Evolutionary conservation across 2,329 filamentous ascomycete species (phyloP).

Genomic region (Neofusicoccum laricinum): DNA sequence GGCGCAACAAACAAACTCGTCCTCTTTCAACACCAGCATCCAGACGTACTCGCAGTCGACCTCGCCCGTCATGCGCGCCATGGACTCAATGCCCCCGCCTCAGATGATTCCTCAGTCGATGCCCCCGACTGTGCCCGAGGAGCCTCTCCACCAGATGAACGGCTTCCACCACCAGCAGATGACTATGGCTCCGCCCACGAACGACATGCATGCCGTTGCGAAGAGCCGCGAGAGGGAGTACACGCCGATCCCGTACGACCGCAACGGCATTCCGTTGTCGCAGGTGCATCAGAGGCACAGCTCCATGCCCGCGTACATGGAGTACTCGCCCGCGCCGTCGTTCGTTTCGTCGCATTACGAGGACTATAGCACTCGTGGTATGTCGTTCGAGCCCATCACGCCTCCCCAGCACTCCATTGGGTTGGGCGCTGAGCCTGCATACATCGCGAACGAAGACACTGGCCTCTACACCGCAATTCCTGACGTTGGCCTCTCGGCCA

Average conservation of each 20-base stretch:
- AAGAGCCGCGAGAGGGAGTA: conserved; percentile 85
- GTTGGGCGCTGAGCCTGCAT: conserved; percentile 83
- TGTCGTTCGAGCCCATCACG: conserved; percentile 95
- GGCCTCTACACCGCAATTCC: conserved; percentile 93
- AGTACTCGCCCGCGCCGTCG: conserved; percentile 96
- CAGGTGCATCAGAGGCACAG: conserved; percentile 88
- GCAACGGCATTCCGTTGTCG: conserved; percentile 80
- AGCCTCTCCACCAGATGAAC: conserved; percentile 58
- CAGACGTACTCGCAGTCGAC: conserved; percentile 72
- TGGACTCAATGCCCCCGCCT: conserved; percentile 92
- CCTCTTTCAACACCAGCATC: conserved; percentile 82
- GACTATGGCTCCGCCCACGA: conserved; percentile 68
- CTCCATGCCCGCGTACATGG: conserved; percentile 98
- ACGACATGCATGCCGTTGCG: conserved; percentile 60
- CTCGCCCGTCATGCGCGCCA: conserved; percentile 84
- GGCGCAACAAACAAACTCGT: conserved; percentile 97
- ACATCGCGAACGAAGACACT: conserved; percentile 97
- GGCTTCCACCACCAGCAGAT: conserved; percentile 68
- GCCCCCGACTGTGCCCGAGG: conserved; percentile 55
- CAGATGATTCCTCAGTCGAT: conserved; percentile 68
- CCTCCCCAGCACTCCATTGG: conserved; percentile 86
- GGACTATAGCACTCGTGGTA: conserved; percentile 92
- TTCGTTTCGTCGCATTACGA: conserved; percentile 99
- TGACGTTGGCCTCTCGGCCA: conserved; percentile 73
- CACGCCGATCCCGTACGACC: conserved; percentile 75